Evolutionary conservation across 805 yeast species (phyloP).

Genomic region (Candida wancherniae): DNA sequence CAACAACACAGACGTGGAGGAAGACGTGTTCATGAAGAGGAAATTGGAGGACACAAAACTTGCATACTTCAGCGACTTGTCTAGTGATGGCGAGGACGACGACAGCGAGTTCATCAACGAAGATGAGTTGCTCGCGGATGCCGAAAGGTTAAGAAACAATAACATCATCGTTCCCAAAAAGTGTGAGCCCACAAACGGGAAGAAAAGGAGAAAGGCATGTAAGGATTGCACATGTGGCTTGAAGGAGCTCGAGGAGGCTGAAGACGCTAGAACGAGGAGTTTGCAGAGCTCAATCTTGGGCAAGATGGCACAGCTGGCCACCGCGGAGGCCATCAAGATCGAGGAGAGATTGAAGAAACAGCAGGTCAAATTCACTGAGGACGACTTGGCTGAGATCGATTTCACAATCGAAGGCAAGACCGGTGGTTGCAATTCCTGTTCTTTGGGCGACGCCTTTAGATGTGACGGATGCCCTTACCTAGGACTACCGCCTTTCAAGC

Average conservation of each 20-base stretch:
- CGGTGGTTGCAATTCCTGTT: constrained; percentile 96
- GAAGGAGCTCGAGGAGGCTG: constrained; percentile 77
- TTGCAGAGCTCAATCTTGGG: constrained; percentile 44
- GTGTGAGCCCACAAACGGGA: constrained; percentile 49
- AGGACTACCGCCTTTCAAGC: constrained; percentile 97
- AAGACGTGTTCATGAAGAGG: constrained; percentile 38
- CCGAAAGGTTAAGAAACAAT: constrained; percentile 17
- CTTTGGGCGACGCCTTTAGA: constrained; percentile 96
- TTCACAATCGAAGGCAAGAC: constrained; percentile 96
- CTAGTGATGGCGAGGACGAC: constrained; percentile 47
- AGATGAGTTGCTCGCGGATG: constrained; percentile 32
- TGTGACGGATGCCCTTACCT: constrained; percentile 98
- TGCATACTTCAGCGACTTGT: constrained; percentile 49
- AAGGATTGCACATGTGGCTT: constrained; percentile 98
- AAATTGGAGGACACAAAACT: constrained; percentile 46
- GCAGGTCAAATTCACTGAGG: constrained; percentile 48
- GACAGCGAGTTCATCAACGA: constrained; percentile 53
- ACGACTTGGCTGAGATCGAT: constrained; percentile 85
- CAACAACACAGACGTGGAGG: constrained; percentile 35
- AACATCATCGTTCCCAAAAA: constrained; percentile 54
- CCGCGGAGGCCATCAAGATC: constrained; percentile 48
- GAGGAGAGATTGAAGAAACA: constrained; percentile 42
- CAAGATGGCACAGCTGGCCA: constrained; percentile 47
- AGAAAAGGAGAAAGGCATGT: constrained; percentile 85
- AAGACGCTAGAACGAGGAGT: constrained; percentile 41